Percentiles rank a stretch among this genome's conserved stretches.
Evolutionary conservation across 352 stramenopile species (phyloP).

Genomic region (Globisporangium nodosum): DNA sequence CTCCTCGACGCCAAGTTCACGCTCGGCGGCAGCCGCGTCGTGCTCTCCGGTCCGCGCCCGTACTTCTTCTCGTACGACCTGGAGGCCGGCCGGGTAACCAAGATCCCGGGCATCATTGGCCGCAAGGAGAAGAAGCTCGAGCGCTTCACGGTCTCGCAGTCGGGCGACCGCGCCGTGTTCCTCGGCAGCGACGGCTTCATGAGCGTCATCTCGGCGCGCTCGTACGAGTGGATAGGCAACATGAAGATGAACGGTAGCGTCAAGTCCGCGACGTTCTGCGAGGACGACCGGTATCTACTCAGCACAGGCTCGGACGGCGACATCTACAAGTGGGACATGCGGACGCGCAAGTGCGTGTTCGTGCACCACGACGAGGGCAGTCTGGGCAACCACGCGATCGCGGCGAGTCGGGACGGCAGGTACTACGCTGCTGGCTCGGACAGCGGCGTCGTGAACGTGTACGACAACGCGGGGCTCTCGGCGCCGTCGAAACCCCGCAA

Average conservation of each 20-base stretch:
- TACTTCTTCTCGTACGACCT: slow-evolving; percentile 98
- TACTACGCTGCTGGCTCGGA: slow-evolving; percentile 92
- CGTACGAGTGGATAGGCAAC: slow-evolving; percentile 90
- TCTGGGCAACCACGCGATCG: slow-evolving; percentile 76
- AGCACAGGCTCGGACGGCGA: slow-evolving; percentile 94
- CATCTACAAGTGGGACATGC: slow-evolving; percentile 96
- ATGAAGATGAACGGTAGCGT: slow-evolving; percentile 97
- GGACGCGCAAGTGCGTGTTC: slow-evolving; percentile 75
- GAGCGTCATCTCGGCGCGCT: slow-evolving; percentile 87
- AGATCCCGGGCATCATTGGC: slow-evolving; percentile 86
- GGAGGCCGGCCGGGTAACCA: slow-evolving; percentile 86
- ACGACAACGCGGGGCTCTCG: slow-evolving; percentile 71
- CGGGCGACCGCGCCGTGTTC: slow-evolving; percentile 90
- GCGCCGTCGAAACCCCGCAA: slow-evolving; percentile 77
- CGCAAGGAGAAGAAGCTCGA: slow-evolving; percentile 91
- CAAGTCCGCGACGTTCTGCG: slow-evolving; percentile 86
- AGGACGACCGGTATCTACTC: slow-evolving; percentile 90
- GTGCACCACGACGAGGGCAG: slow-evolving; percentile 83
- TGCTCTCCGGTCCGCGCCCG: slow-evolving; percentile 89
- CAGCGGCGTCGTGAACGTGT: slow-evolving; percentile 98
- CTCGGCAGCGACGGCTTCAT: slow-evolving; percentile 95
- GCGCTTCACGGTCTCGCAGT: slow-evolving; percentile 86
- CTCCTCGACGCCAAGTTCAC: slow-evolving; percentile 87
- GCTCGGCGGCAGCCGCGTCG: slow-evolving; percentile 65
- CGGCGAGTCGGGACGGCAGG: slow-evolving; percentile 57